These are phyloP conservation scores for Fusarium keratoplasticum DNA, from an alignment of 2,329 filamentous ascomycete genomes.

Conservation along the genomic window DNA sequence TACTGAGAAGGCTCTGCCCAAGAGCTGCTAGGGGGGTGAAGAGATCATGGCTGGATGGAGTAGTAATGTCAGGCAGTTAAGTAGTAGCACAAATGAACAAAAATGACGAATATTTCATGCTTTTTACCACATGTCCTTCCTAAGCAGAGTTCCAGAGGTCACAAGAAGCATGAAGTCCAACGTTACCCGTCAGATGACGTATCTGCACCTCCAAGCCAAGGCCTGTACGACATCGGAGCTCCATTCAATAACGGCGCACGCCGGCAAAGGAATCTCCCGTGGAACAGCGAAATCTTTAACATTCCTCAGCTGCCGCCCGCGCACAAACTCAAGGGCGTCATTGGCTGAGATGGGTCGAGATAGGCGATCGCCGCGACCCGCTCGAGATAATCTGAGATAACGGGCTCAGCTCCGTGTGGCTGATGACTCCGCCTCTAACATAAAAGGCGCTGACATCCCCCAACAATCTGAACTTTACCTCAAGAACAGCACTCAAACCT, in stretches of 20 bases:
- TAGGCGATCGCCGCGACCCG: conserved; percentile 36
- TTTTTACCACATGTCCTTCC: not conserved
- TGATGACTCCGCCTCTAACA: not conserved
- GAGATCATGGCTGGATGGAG: not conserved
- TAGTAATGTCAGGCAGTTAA: not conserved
- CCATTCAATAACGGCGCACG: not conserved
- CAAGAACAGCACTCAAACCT: not conserved
- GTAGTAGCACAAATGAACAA: not conserved
- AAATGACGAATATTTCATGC: not conserved
- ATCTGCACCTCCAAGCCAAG: not conserved
- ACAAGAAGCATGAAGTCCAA: not conserved
- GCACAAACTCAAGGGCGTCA: not conserved
- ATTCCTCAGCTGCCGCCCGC: not conserved
- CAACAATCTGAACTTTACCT: not conserved
- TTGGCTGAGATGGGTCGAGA: conserved; percentile 13
- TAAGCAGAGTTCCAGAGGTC: not conserved
- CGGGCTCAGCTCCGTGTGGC: not conserved
- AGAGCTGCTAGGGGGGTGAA: not conserved
- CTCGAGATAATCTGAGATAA: not conserved
- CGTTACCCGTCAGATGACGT: not conserved
- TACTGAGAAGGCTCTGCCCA: conserved; percentile 21
- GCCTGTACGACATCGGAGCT: not conserved
- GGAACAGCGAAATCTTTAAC: not conserved
- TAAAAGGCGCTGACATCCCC: conserved; percentile 13
- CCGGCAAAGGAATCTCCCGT: not conserved